Evolutionary conservation across 495 filamentous ascomycete species (phyloP).

Genomic region (Neurospora hispaniola): DNA sequence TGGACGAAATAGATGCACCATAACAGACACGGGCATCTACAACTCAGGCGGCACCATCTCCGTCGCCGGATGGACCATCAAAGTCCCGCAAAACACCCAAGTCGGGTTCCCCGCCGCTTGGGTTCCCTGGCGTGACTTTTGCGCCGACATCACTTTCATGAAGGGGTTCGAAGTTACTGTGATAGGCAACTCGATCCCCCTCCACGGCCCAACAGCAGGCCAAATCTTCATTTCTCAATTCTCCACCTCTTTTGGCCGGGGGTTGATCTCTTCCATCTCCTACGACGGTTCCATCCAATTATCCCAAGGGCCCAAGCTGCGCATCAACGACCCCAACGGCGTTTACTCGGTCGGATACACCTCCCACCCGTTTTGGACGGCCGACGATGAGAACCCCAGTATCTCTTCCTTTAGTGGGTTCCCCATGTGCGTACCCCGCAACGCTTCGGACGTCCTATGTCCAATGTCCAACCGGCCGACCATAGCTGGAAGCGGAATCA

Average conservation of each 20-base stretch:
- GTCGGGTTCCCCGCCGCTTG: constrained; percentile 30
- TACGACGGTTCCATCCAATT: constrained; percentile 16
- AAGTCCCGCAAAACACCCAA: constrained; percentile 31
- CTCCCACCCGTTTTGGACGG: constrained; percentile 25
- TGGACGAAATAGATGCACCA: constrained; percentile 11
- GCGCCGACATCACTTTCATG: constrained; percentile 9
- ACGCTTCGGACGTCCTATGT: constrained; percentile 20
- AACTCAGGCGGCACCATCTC: constrained; percentile 29
- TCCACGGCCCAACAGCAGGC: constrained; percentile 20
- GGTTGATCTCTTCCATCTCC: constrained; percentile 25
- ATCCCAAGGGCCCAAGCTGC: constrained; percentile 22
- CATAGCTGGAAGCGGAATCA: not conserved
- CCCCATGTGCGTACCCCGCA: constrained; percentile 34
- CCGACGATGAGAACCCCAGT: constrained; percentile 28
- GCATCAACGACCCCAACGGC: constrained; percentile 34
- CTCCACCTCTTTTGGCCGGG: constrained; percentile 18
- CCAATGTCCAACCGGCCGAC: constrained; percentile 20
- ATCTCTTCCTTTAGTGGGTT: constrained; percentile 31
- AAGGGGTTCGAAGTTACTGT: constrained; percentile 22
- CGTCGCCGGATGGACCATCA: constrained; percentile 28
- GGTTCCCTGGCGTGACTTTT: constrained; percentile 29
- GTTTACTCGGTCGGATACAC: constrained; percentile 23
- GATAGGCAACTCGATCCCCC: too few species aligned
- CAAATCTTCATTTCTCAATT: constrained; percentile 26
- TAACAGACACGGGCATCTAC: constrained; percentile 16